phyloP scores from a whole-genome alignment of 106 monocot species.

The Vanilla planifolia region DNA sequence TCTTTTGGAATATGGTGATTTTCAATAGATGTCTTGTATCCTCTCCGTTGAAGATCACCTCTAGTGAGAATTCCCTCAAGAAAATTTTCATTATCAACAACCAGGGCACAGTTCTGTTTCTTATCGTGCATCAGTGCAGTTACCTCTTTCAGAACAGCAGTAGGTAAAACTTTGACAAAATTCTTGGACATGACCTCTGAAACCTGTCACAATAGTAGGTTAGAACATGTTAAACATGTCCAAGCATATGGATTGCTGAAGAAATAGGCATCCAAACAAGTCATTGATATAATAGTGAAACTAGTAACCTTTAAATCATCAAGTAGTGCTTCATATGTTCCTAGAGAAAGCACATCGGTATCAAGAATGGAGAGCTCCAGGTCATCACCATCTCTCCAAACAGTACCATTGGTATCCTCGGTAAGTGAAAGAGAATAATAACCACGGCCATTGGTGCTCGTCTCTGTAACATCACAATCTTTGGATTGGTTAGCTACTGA shows the following conservation, averaged over 20 bases:
- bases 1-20: conserved; percentile 14
- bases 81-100: conserved; percentile 78
- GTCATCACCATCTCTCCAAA: conserved; percentile 43
- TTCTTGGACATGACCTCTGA: conserved; percentile 78
- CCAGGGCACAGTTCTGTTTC: conserved; percentile 70
- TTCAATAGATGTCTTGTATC: conserved; percentile 24
- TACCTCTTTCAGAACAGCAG: conserved; percentile 43
- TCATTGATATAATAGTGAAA: background rate
- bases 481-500: conserved; percentile 77
- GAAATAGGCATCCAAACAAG: background rate
- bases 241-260: background rate
- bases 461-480: conserved; percentile 35
- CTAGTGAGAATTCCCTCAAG: conserved; percentile 89
- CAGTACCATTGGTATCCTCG: conserved; percentile 50
- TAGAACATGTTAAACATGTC: too few relatives aligned
- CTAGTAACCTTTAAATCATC: conserved; percentile 83
- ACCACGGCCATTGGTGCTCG: conserved; percentile 27
- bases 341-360: conserved; percentile 22
- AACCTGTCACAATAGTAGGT: conserved; percentile 59
- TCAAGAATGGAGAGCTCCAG: conserved; percentile 60
- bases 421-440: conserved; percentile 60
- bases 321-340: conserved; percentile 52
- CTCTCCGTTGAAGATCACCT: conserved; percentile 64
- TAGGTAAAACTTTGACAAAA: conserved; percentile 55
- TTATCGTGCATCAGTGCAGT: conserved; percentile 71